Percentiles rank a stretch among this genome's conserved stretches.
Evolutionary conservation across 2,329 filamentous ascomycete species (phyloP).

Genomic region (Phaeosphaeriaceae sp.): DNA sequence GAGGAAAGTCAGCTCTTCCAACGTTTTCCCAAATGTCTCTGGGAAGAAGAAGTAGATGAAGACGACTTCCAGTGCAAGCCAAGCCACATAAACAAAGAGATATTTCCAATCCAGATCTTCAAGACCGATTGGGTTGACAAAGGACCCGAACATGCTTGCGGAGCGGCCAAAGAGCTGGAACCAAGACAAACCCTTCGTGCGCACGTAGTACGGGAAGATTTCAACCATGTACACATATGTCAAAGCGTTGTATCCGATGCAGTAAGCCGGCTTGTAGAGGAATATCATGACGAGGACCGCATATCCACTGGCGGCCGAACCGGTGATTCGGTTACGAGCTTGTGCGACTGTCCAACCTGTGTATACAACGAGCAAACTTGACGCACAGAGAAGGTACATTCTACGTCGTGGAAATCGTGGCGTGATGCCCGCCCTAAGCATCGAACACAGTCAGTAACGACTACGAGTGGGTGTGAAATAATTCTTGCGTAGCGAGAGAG

Average conservation of each 20-base stretch:
- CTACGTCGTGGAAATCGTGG: conserved; percentile 64
- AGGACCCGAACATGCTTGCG: conserved; percentile 67
- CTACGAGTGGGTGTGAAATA: background rate
- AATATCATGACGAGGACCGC: conserved; percentile 61
- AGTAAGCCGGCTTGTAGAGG: conserved; percentile 62
- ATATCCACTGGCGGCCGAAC: conserved; percentile 43
- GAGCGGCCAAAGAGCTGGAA: conserved; percentile 71
- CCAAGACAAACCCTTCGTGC: conserved; percentile 59
- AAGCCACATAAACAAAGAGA: conserved; percentile 65
- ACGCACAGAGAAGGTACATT: conserved; percentile 60
- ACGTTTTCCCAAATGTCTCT: conserved; percentile 42
- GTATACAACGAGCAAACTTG: conserved; percentile 43
- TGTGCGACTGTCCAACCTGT: conserved; percentile 50
- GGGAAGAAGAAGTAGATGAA: conserved; percentile 48
- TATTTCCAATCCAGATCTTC: conserved; percentile 68
- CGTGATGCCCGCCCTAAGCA: conserved; percentile 57
- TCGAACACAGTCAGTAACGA: background rate
- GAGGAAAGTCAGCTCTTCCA: conserved; percentile 45
- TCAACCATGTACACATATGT: conserved; percentile 64
- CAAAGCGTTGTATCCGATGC: conserved; percentile 65
- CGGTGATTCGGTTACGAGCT: conserved; percentile 60
- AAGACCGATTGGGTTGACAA: conserved; percentile 70
- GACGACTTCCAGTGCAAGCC: conserved; percentile 42
- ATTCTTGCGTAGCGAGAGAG: background rate
- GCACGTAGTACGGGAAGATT: conserved; percentile 59